These are phyloP conservation scores for Cordia subcordata DNA, from an alignment of 257 asterid genomes.

Conservation along the genomic window DNA sequence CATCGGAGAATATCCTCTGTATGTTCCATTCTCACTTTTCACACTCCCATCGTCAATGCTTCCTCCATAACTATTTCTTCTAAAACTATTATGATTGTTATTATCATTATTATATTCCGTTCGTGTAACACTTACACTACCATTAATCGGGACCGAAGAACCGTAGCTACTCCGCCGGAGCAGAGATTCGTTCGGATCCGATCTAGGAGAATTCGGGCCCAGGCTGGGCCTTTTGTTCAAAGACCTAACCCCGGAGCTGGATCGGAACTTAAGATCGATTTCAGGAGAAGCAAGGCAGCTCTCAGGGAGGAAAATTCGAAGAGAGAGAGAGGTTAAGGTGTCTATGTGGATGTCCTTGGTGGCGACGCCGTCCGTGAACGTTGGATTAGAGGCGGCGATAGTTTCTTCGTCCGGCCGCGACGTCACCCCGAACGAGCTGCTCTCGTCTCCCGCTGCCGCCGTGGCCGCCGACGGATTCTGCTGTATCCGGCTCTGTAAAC, in stretches of 20 bases:
- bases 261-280: not conserved
- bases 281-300: conserved; percentile 5
- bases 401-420: conserved; percentile 13
- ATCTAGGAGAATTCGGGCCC: not conserved
- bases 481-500: conserved; percentile 12
- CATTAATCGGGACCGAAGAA: not conserved
- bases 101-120: not conserved
- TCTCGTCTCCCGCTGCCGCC: not conserved
- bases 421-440: conserved; percentile 9
- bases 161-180: conserved; percentile 12
- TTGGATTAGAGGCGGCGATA: conserved; percentile 4
- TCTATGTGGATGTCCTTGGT: conserved; percentile 15
- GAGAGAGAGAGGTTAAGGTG: conserved; percentile 7
- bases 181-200: not conserved
- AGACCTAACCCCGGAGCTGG: not conserved
- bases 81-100: conserved; percentile 2
- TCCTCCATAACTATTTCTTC: conserved; percentile 58
- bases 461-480: not conserved
- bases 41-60: conserved; percentile 34
- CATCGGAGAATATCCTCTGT: conserved; percentile 65
- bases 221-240: not conserved
- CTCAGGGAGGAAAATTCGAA: conserved; percentile 17
- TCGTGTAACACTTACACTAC: too few relatives aligned
- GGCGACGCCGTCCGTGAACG: conserved; percentile 15
- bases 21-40: conserved; percentile 48